These are phyloP conservation scores for Aegle marmelos DNA, from an alignment of 345 rosid genomes.

Conservation along the genomic window DNA sequence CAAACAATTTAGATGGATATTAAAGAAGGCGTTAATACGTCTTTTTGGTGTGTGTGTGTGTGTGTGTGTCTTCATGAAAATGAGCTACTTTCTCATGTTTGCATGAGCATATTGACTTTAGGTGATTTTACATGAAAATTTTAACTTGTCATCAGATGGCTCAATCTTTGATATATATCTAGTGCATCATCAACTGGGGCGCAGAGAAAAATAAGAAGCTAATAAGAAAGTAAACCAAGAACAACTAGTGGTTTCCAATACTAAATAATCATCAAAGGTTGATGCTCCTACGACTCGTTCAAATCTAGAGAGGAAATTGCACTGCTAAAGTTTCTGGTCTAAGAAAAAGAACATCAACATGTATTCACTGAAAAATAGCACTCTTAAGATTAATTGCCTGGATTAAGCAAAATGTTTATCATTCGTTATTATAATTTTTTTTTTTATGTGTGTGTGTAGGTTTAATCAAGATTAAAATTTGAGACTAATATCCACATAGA, in stretches of 20 bases:
- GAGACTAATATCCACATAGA: background rate
- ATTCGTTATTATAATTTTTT: background rate
- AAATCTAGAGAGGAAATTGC: constrained; percentile 4
- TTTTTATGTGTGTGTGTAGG: background rate
- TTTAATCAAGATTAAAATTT: constrained; percentile 1
- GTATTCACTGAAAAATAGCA: background rate
- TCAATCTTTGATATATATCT: background rate
- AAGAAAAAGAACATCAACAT: background rate
- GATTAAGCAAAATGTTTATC: background rate
- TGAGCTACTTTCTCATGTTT: background rate
- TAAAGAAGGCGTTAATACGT: background rate
- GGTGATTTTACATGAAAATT: background rate
- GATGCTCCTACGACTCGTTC: background rate
- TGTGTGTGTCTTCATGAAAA: background rate
- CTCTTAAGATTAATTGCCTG: background rate
- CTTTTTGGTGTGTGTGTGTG: too few relatives aligned
- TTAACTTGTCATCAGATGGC: background rate
- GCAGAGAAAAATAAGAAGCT: background rate
- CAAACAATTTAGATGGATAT: background rate
- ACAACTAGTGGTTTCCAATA: background rate
- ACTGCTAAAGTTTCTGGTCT: background rate
- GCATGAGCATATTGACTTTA: background rate
- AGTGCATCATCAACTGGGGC: background rate
- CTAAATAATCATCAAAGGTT: background rate
- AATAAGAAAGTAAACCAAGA: background rate